Percentiles rank a stretch among this genome's conserved stretches.
phyloP scores from a whole-genome alignment of 106 monocot species.

The Dactylorhiza incarnata region DNA sequence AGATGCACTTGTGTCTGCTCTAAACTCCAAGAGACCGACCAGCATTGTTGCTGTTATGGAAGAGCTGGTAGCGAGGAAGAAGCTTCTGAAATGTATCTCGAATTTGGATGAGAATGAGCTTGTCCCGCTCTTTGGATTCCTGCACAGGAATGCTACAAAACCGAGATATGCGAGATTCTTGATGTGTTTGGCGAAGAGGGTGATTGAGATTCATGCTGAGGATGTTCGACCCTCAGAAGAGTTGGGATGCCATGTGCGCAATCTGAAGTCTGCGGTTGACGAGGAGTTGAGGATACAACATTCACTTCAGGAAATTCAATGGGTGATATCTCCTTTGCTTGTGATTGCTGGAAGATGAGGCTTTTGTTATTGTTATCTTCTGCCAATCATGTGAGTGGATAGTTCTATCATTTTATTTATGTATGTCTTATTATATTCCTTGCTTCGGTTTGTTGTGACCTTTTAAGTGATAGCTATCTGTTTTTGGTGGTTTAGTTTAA shows the following conservation, averaged over 20 bases:
- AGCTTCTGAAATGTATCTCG: constrained; percentile 53
- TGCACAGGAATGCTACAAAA: constrained; percentile 56
- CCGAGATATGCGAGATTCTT: constrained; percentile 77
- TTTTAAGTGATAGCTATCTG: no score
- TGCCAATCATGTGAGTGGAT: neutral
- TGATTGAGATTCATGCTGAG: constrained; percentile 56
- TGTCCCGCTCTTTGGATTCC: constrained; percentile 49
- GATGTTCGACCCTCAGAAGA: constrained; percentile 46
- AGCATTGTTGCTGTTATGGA: constrained; percentile 69
- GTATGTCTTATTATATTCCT: neutral
- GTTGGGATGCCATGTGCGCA: constrained; percentile 42
- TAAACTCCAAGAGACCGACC: constrained; percentile 39
- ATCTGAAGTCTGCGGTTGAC: constrained; percentile 55
- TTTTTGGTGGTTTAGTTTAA: no score
- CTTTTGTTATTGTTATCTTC: neutral
- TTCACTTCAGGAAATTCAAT: constrained; percentile 77
- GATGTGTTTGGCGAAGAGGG: constrained; percentile 68
- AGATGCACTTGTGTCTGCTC: constrained; percentile 59
- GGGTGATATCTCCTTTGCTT: constrained; percentile 87
- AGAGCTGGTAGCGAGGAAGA: constrained; percentile 85
- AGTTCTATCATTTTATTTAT: neutral
- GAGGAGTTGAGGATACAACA: constrained; percentile 78
- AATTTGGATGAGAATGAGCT: constrained; percentile 74
- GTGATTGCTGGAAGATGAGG: constrained; percentile 65
- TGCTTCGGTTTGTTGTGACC: neutral